Evolutionary conservation across 306 rosid genomes (phyloP).

Genomic region (Lotus japonicus): DNA sequence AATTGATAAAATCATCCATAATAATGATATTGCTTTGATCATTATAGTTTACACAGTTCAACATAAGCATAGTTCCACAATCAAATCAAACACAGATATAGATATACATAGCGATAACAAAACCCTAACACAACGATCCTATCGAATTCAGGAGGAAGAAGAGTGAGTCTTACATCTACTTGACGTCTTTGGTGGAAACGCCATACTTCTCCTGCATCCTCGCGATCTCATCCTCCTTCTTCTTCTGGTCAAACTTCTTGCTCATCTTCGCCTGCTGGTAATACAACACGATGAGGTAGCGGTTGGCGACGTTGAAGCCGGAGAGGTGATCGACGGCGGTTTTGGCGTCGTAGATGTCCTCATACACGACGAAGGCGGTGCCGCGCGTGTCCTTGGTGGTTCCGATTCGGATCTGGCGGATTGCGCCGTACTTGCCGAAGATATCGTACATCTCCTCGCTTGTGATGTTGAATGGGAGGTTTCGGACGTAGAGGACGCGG

Average conservation of each 20-base stretch:
- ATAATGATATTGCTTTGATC: background rate
- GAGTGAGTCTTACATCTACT: constrained; percentile 31
- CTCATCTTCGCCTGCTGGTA: constrained; percentile 98
- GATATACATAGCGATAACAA: background rate
- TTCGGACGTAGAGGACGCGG: constrained; percentile 79
- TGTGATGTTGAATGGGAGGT: constrained; percentile 90
- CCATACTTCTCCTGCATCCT: constrained; percentile 89
- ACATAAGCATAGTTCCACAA: background rate
- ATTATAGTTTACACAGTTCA: background rate
- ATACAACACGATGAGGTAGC: constrained; percentile 84
- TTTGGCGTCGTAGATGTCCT: constrained; percentile 96
- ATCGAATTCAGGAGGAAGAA: background rate
- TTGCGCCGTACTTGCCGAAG: constrained; percentile 95
- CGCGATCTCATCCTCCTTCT: constrained; percentile 89
- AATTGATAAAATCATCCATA: background rate
- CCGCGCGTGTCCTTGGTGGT: constrained; percentile 94
- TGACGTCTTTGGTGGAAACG: constrained; percentile 73
- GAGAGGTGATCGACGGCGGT: constrained; percentile 97
- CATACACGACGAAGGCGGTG: constrained; percentile 95
- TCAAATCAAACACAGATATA: background rate
- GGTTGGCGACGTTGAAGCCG: constrained; percentile 90
- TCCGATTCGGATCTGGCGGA: constrained; percentile 90
- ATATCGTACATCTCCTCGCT: constrained; percentile 99
- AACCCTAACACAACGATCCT: constrained; percentile 20
- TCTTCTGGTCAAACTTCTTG: constrained; percentile 86